A percentile compares a stretch with the other conserved stretches of the same genome.
These are phyloP conservation scores for Eimeria acervulina DNA, from an alignment of 169 alveolate species.

Conservation along the genomic window DNA sequence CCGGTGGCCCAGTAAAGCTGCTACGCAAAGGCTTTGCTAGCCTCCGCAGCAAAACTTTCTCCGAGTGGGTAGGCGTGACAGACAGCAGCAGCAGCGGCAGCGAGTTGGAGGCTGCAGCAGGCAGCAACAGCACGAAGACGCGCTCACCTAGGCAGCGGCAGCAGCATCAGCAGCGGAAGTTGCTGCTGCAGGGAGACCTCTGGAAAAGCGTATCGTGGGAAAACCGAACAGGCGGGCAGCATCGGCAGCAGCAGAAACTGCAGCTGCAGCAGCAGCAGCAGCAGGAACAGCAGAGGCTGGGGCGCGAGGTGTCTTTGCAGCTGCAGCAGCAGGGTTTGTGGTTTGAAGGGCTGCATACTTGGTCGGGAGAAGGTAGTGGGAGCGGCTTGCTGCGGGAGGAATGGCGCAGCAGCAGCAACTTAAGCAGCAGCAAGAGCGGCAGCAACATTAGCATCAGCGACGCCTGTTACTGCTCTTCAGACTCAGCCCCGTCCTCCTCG, in stretches of 20 bases:
- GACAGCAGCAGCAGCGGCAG: constrained; percentile 78
- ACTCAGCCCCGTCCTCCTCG: background rate
- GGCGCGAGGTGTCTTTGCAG: constrained; percentile 28
- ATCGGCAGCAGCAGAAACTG: constrained; percentile 63
- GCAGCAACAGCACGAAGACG: constrained; percentile 30
- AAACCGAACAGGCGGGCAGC: constrained; percentile 4
- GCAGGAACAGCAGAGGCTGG: constrained; percentile 26
- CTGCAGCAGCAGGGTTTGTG: constrained; percentile 78
- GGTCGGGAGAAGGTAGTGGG: constrained; percentile 49
- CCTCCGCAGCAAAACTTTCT: constrained; percentile 13
- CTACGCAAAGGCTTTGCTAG: constrained; percentile 65
- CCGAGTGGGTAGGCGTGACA: constrained; percentile 11
- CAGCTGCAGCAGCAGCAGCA: constrained; percentile 69
- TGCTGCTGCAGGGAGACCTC: constrained; percentile 18
- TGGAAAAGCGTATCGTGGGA: constrained; percentile 44
- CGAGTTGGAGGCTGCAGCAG: constrained; percentile 20
- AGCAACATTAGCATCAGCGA: constrained; percentile 42
- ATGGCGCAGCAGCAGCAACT: constrained; percentile 61
- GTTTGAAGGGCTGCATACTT: constrained; percentile 71
- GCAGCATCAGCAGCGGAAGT: constrained; percentile 50
- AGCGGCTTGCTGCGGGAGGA: constrained; percentile 36
- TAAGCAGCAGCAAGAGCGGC: background rate
- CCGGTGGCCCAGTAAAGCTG: constrained; percentile 26
- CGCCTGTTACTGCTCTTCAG: constrained; percentile 22
- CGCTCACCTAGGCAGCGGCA: constrained; percentile 33